These are phyloP conservation scores for Alloteropsis semialata DNA, from an alignment of 176 grass and related monocot species.

Conservation along the genomic window DNA sequence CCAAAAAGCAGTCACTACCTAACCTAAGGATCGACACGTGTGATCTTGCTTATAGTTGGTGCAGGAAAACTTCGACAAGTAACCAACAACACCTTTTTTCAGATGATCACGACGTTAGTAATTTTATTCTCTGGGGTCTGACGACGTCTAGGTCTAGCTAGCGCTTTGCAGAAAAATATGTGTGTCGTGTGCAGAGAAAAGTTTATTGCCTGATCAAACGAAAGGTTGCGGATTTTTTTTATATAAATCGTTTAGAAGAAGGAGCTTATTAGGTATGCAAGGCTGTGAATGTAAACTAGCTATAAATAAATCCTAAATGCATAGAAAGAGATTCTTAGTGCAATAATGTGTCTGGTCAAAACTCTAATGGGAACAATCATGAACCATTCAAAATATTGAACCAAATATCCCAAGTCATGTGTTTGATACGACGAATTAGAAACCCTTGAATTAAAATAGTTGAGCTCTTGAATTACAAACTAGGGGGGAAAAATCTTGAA, in stretches of 20 bases:
- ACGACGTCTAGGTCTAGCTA: neutral
- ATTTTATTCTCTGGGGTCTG: constrained; percentile 23
- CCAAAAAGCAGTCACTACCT: neutral
- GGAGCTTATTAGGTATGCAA: neutral
- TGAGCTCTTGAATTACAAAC: no score
- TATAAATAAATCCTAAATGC: neutral
- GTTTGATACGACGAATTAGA: neutral
- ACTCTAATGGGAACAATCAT: neutral
- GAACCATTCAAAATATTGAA: neutral
- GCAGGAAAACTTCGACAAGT: constrained; percentile 31
- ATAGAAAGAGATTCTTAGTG: neutral
- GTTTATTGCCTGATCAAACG: neutral
- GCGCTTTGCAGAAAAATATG: constrained; percentile 14
- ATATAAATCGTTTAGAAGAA: neutral
- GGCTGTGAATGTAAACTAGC: neutral
- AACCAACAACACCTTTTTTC: constrained; percentile 53
- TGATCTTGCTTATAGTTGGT: constrained; percentile 1
- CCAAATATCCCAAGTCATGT: neutral
- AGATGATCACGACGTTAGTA: constrained; percentile 35
- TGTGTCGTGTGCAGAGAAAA: neutral
- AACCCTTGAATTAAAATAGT: neutral
- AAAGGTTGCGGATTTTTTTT: neutral
- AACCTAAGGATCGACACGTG: constrained; percentile 26
- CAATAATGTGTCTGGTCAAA: neutral
- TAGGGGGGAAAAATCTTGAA: no score